Percentiles rank a stretch among this genome's conserved stretches.
These are phyloP conservation scores for Heracleum sosnowskyi DNA, from an alignment of 129 eudicot genomes.

Conservation along the genomic window DNA sequence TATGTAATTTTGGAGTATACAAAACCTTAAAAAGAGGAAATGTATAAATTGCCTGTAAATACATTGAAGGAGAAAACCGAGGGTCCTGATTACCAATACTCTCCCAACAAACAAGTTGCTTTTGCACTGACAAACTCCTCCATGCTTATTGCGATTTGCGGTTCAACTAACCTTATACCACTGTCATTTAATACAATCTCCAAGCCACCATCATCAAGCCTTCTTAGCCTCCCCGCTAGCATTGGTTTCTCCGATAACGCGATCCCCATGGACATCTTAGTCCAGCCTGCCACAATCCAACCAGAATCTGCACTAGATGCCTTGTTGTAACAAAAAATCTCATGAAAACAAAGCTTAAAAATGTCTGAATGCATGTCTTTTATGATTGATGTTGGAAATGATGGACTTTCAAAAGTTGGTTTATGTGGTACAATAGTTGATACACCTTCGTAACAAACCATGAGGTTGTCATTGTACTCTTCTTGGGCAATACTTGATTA, in stretches of 20 bases:
- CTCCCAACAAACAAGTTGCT: constrained; percentile 33
- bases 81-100: constrained; percentile 25
- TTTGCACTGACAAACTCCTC: constrained; percentile 25
- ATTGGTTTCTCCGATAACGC: constrained; percentile 30
- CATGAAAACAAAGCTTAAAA: constrained; percentile 16
- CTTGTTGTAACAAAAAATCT: constrained; percentile 28
- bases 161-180: constrained; percentile 38
- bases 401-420: constrained; percentile 18
- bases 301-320: constrained; percentile 22
- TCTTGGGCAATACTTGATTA: neutral
- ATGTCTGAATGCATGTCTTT: neutral
- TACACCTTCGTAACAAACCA: constrained; percentile 3
- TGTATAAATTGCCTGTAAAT: constrained; percentile 25
- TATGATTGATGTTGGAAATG: neutral
- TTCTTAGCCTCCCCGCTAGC: constrained; percentile 35
- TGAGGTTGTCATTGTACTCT: neutral
- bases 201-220: constrained; percentile 1
- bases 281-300: constrained; percentile 25
- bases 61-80: constrained; percentile 34
- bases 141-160: constrained; percentile 11
- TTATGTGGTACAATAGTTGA: constrained; percentile 19
- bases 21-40: neutral
- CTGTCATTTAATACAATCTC: constrained; percentile 37
- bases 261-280: constrained; percentile 25
- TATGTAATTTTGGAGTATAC: too few relatives aligned